Percentiles rank a stretch among this genome's conserved stretches.
Evolutionary conservation across 257 asterid species (phyloP).

Genomic region (Forsythia suspensa): DNA sequence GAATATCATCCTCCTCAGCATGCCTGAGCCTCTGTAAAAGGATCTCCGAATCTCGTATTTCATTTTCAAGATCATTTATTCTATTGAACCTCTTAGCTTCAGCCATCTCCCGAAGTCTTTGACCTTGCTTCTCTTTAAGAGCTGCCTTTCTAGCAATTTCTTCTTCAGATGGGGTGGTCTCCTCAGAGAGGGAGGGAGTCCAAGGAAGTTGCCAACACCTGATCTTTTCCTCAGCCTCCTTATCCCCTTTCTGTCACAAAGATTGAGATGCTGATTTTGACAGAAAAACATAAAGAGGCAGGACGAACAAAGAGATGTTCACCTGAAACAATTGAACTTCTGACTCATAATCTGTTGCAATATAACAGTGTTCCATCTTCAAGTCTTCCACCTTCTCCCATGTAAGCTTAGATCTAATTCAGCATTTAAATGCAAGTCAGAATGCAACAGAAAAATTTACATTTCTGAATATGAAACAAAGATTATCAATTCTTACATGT

Average conservation of each 20-base stretch:
- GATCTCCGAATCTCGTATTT: slow-evolving; percentile 72
- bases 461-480: slow-evolving; percentile 13
- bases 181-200: slow-evolving; percentile 87
- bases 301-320: slow-evolving; percentile 14
- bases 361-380: slow-evolving; percentile 95
- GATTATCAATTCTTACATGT: slow-evolving; percentile 59
- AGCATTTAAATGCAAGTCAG: slow-evolving; percentile 26
- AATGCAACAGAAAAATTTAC: slow-evolving; percentile 20
- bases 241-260: slow-evolving; percentile 64
- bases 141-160: slow-evolving; percentile 99
- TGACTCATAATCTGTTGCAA: slow-evolving; percentile 72
- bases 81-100: slow-evolving; percentile 88
- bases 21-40: slow-evolving; percentile 66
- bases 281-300: slow-evolving; percentile 22
- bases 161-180: slow-evolving; percentile 86
- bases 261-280: slow-evolving; percentile 18
- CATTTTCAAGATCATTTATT: slow-evolving; percentile 93
- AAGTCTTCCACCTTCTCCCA: slow-evolving; percentile 99
- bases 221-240: slow-evolving; percentile 82
- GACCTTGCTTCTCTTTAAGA: slow-evolving; percentile 93
- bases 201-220: slow-evolving; percentile 97
- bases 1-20: slow-evolving; percentile 51
- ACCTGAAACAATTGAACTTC: slow-evolving; percentile 91
- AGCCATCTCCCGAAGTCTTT: slow-evolving; percentile 97
- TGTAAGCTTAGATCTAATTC: slow-evolving; percentile 72